Evolutionary conservation across 208 protist genomes (phyloP).

Genomic region (Acanthamoeba healyi): DNA sequence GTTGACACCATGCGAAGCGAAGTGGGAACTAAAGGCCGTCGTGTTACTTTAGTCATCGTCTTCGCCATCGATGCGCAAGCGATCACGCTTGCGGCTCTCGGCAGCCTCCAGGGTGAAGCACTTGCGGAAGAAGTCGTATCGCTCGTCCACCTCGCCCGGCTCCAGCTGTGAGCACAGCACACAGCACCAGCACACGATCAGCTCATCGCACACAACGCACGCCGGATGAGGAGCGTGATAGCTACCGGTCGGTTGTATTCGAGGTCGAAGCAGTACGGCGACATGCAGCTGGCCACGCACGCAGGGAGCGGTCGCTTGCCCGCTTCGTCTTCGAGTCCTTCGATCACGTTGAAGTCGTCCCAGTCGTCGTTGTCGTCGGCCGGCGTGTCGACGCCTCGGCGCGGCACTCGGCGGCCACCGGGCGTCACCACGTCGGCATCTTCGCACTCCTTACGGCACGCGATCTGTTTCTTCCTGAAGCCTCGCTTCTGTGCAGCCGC

Average conservation of each 20-base stretch:
- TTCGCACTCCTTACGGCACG: background rate
- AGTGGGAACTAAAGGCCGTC: background rate
- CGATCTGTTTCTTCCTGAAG: background rate
- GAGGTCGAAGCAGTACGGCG: constrained; percentile 39
- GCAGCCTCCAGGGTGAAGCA: background rate
- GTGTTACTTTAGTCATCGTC: constrained; percentile 8
- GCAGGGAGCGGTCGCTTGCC: background rate
- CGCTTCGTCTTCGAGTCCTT: background rate
- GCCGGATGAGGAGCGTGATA: background rate
- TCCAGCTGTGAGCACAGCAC: background rate
- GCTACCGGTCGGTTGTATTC: constrained; percentile 43
- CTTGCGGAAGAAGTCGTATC: constrained; percentile 60
- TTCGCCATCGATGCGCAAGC: background rate
- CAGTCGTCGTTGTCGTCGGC: background rate
- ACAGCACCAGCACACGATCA: background rate
- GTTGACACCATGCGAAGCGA: background rate
- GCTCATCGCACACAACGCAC: background rate
- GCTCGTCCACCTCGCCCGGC: constrained; percentile 11
- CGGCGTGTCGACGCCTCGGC: background rate
- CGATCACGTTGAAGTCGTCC: constrained; percentile 7
- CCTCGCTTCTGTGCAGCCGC: background rate
- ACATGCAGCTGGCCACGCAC: constrained; percentile 17
- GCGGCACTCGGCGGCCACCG: too few species aligned
- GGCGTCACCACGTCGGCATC: background rate
- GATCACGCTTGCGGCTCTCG: background rate